Evolutionary conservation across 768 basidiomycete genomes (phyloP).

Genomic region (Kwoniella heveanensis): DNA sequence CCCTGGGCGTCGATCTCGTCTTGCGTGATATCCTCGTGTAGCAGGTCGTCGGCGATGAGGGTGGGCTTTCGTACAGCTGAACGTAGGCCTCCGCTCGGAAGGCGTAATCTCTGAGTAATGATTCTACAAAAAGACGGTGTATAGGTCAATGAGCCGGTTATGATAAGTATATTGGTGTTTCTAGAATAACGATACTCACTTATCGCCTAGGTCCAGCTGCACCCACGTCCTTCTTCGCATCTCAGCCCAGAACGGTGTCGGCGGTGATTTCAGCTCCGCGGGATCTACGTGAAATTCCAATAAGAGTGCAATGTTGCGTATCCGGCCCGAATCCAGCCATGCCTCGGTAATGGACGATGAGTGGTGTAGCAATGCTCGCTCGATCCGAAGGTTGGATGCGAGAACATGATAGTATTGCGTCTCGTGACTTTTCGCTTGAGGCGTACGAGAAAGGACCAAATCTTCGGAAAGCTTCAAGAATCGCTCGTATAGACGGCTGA

Average conservation of each 20-base stretch:
- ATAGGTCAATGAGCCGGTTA: too few relatives aligned
- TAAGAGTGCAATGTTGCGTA: neutral
- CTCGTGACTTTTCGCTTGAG: neutral
- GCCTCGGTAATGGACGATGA: constrained; percentile 2
- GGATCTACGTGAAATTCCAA: constrained; percentile 13
- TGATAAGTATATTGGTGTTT: neutral
- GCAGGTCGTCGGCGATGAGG: constrained; percentile 10
- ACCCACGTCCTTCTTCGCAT: constrained; percentile 18
- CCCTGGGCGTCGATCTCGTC: constrained; percentile 4
- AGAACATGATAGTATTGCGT: constrained; percentile 18
- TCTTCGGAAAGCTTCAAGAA: constrained; percentile 1
- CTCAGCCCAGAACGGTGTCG: constrained; percentile 11
- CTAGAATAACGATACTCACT: constrained; percentile 16
- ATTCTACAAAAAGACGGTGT: constrained; percentile 8
- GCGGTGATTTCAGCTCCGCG: neutral
- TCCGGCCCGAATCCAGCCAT: constrained; percentile 4
- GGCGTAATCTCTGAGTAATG: neutral
- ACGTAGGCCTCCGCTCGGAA: constrained; percentile 1
- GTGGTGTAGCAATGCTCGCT: neutral
- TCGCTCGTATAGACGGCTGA: constrained; percentile 4
- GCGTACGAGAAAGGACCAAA: neutral
- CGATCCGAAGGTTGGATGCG: constrained; percentile 1
- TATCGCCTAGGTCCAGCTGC: neutral
- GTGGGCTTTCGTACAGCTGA: constrained; percentile 2
- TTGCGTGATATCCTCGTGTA: constrained; percentile 18